phyloP scores from a whole-genome alignment of 75 land plant species.

The Isoetes taiwanensis region DNA sequence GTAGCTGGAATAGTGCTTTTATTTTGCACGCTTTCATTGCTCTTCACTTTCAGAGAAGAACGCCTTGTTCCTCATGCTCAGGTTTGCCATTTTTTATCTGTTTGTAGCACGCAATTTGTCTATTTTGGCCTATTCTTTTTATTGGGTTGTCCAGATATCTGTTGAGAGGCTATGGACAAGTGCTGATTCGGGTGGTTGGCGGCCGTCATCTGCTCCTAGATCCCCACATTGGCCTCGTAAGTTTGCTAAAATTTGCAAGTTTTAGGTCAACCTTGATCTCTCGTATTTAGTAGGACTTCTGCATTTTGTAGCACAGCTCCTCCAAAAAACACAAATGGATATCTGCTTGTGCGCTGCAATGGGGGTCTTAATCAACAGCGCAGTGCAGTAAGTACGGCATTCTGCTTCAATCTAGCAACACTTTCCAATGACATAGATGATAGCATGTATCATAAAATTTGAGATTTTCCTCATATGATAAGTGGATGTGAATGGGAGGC shows the following conservation, averaged over 20 bases:
- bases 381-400: slow-evolving; percentile 63
- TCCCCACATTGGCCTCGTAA: slow-evolving; percentile 65
- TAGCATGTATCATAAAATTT: no score
- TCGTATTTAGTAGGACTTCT: background rate
- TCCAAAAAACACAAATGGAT: slow-evolving; percentile 63
- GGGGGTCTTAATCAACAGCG: slow-evolving; percentile 96
- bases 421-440: no score
- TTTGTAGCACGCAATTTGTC: background rate
- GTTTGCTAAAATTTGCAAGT: slow-evolving; percentile 11
- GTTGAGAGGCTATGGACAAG: slow-evolving; percentile 45
- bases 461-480: no score
- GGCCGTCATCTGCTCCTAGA: slow-evolving; percentile 71
- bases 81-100: slow-evolving; percentile 15
- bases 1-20: slow-evolving; percentile 46
- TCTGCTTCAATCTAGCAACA: background rate
- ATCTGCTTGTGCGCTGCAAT: slow-evolving; percentile 84
- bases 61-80: slow-evolving; percentile 17
- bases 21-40: slow-evolving; percentile 46
- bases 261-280: slow-evolving; percentile 2
- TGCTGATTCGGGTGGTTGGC: slow-evolving; percentile 64
- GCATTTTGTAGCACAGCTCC: slow-evolving; percentile 38
- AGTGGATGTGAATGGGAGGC: no score
- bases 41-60: slow-evolving; percentile 20
- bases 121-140: background rate
- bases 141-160: slow-evolving; percentile 22